These are phyloP conservation scores for Aspergillus homomorphus DNA, from an alignment of 495 filamentous ascomycete genomes.

Conservation along the genomic window DNA sequence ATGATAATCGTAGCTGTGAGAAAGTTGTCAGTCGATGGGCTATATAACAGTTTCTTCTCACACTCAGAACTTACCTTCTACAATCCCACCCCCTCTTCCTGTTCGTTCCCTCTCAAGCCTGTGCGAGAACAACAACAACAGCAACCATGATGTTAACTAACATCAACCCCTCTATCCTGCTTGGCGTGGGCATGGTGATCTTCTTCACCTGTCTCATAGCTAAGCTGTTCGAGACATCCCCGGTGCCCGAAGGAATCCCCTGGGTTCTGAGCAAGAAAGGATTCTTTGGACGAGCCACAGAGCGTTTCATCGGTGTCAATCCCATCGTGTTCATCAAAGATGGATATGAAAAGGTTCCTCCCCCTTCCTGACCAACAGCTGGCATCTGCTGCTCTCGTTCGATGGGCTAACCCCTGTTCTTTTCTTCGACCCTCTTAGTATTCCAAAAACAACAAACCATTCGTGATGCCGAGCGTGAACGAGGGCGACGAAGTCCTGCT, in stretches of 20 bases:
- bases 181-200: constrained; percentile 1
- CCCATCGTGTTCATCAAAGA: constrained; percentile 15
- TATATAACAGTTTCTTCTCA: not conserved
- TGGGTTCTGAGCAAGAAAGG: constrained; percentile 12
- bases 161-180: not conserved
- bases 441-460: constrained; percentile 10
- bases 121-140: not conserved
- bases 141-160: constrained; percentile 5
- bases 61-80: not conserved
- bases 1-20: not conserved
- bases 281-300: constrained; percentile 8
- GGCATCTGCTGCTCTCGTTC: not conserved
- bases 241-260: constrained; percentile 12
- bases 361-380: not conserved
- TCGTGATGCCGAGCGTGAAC: constrained; percentile 17
- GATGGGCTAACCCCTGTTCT: not conserved
- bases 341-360: constrained; percentile 13
- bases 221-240: constrained; percentile 16
- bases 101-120: not conserved
- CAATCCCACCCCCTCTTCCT: not conserved
- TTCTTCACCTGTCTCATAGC: constrained; percentile 8
- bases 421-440: constrained; percentile 1
- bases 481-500: constrained; percentile 16
- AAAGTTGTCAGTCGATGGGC: not conserved
- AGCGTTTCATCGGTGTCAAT: constrained; percentile 15